Base-by-base conservation (phyloP, 257 asterid species). In the Plantago ovata region DNA sequence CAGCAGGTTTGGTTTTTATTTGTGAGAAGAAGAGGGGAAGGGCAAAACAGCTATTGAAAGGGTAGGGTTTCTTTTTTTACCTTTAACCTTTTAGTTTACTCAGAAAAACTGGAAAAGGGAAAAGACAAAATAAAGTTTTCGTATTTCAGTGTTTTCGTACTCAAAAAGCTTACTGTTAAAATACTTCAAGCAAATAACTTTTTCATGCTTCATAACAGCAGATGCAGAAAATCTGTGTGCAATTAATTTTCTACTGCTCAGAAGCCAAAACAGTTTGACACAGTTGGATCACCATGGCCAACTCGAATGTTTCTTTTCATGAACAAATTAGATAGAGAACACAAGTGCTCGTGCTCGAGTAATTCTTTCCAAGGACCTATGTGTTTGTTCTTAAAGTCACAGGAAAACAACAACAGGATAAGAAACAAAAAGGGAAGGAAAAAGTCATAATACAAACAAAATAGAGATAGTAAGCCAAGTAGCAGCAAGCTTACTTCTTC, bases 401-500 rank as follows among this genome's bases (percentile, higher is more conserved):
- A 64, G 58, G 48, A 51, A 44, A 61, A 32, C 49, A n/a, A 39
- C 10, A 64, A 67, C 33, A 5, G 32, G 32, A 24, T 2, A 24
- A 24, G 36, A 28, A 28, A 28, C 36, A 3, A 28, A 28, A 4
- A 28, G 36, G 7, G 7, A 28, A 28, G 36, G 7, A 28, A 28
- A 28, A 28, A 10, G 58, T 33, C 21, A 54, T 53, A 6, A 38
- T 47, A 50, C 13, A n/a, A 33, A 68, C 18, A 68, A 58, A 28
- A 32, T 57, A 46, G 59, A 14, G 53, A 62, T 23, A 47, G 43
- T 38, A 42, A 52, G 54, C 63, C 48, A 24, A 52, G 7, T 47
- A 63, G 51, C 28, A 54, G 61, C 53, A 42, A 72, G 64, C 83
- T 46, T 85, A 91, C 98, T 70, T 83, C 95, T 77, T 88, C 98